Percentiles rank a stretch among this genome's conserved stretches.
phyloP scores from a whole-genome alignment of 345 rosid genomes.

The Excoecaria agallocha region DNA sequence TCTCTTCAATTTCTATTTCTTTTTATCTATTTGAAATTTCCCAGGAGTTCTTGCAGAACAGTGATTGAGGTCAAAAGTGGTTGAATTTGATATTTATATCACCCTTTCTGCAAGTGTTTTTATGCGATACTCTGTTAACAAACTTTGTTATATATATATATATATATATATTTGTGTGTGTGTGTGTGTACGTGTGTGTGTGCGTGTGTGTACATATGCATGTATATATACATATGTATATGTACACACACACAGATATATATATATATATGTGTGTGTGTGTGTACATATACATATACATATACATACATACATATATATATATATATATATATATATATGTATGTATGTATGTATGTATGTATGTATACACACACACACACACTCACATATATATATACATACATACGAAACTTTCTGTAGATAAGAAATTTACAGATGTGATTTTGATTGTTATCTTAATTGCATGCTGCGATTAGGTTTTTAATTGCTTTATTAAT shows the following conservation, averaged over 20 bases:
- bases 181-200: no score
- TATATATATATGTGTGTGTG: no score
- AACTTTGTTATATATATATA: no score
- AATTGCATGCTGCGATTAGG: not conserved
- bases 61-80: not conserved
- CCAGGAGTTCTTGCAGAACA: not conserved
- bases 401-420: not conserved
- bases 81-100: not conserved
- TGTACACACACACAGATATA: no score
- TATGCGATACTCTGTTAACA: no score
- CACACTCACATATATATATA: no score
- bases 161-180: not conserved
- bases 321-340: no score
- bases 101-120: not conserved
- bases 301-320: no score
- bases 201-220: no score
- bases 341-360: not conserved
- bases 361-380: no score
- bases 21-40: not conserved
- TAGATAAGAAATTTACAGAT: not conserved
- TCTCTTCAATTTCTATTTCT: not conserved
- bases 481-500: slow-evolving; percentile 8
- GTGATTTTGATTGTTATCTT: not conserved
- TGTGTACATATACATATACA: no score
- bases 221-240: no score